A percentile compares a stretch with the other conserved stretches of the same genome.
Evolutionary conservation across 108 stramenopile genomes (phyloP).

Genomic region (Skeletonema potamos): DNA sequence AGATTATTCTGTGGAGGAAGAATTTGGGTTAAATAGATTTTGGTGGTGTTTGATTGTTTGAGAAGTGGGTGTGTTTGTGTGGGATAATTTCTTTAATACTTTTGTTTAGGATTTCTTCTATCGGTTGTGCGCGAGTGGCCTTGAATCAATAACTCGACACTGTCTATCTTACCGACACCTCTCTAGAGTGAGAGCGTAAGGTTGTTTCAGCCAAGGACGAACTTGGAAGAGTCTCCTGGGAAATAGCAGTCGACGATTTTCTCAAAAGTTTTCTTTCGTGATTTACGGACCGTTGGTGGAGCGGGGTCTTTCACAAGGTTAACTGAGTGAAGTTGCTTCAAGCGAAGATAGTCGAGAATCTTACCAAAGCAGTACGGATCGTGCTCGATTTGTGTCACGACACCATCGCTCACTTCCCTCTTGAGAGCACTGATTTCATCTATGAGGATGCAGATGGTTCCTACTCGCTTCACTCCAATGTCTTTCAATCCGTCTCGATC

Average conservation of each 20-base stretch:
- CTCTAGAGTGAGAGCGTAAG: not conserved
- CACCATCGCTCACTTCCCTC: not conserved
- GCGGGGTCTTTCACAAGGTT: not conserved
- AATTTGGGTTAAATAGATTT: conserved; percentile 83
- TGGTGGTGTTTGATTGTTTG: not conserved
- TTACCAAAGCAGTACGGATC: not conserved
- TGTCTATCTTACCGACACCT: not conserved
- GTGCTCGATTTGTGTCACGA: not conserved
- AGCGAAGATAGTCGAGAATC: not conserved
- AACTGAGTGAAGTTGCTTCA: not conserved
- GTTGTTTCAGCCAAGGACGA: not conserved
- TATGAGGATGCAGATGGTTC: not conserved
- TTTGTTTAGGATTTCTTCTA: not conserved
- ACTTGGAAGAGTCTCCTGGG: not conserved
- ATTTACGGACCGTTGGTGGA: not conserved
- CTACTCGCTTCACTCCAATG: not conserved
- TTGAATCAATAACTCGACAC: not conserved
- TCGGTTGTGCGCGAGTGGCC: not conserved
- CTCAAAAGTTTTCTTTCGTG: not conserved
- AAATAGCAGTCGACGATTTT: not conserved
- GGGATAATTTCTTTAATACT: not conserved
- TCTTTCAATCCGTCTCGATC: not conserved
- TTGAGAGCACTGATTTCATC: not conserved
- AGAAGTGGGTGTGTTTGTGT: not conserved
- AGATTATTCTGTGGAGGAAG: conserved; percentile 96